Conservation (phyloP, 805 yeast species). For the Metschnikowia arizonensis region DNA sequence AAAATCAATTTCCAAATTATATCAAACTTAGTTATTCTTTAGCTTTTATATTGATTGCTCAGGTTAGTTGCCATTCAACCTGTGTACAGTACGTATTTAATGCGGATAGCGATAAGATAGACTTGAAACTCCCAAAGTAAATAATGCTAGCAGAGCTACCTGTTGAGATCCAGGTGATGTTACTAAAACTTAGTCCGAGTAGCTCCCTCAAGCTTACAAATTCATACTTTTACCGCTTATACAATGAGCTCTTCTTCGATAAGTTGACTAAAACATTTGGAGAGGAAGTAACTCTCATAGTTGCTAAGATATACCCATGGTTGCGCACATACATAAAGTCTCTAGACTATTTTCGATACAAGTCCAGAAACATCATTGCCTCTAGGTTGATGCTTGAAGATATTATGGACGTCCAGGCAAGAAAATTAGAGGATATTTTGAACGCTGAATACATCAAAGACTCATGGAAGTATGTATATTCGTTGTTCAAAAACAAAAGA, state of each 20-base stretch:
- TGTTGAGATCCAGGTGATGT: constrained; percentile 38
- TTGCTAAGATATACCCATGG: constrained; percentile 37
- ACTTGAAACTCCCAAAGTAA: background rate
- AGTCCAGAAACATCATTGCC: constrained; percentile 26
- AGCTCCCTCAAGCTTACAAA: constrained; percentile 33
- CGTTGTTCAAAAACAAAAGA: constrained; percentile 48
- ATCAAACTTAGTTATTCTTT: too few relatives aligned
- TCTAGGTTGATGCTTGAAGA: constrained; percentile 27
- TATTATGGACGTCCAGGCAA: constrained; percentile 7
- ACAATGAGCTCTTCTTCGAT: constrained; percentile 47
- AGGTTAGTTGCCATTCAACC: background rate
- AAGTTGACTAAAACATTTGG: constrained; percentile 37
- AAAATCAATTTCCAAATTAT: background rate
- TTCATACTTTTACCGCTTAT: constrained; percentile 44
- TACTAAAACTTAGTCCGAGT: constrained; percentile 31
- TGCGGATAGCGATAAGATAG: constrained; percentile 4
- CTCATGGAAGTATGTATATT: constrained; percentile 53
- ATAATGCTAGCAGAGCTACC: constrained; percentile 30
- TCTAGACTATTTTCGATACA: constrained; percentile 33
- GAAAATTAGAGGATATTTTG: background rate
- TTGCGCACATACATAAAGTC: constrained; percentile 34
- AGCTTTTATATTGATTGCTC: background rate
- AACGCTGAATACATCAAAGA: constrained; percentile 36
- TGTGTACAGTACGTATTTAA: background rate
- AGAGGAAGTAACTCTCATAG: constrained; percentile 28